A percentile compares a stretch with the other conserved stretches of the same genome.
Conservation (phyloP, 78 protist genomes). For the Emiliania huxleyi region DNA sequence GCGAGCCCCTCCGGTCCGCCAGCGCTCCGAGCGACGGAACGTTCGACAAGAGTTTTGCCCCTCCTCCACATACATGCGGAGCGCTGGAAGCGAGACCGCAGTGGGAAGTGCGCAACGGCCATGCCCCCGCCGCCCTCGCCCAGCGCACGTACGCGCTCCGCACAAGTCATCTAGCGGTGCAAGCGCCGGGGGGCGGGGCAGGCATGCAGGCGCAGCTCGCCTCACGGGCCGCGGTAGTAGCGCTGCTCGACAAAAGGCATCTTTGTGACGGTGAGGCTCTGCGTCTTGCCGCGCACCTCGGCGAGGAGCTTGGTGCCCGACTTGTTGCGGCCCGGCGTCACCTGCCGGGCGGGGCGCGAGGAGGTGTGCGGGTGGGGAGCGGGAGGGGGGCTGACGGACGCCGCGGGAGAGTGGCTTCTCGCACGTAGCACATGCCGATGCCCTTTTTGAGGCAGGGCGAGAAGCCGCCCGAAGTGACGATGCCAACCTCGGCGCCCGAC, state of each 20-base stretch:
- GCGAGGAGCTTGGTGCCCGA: conserved; percentile 45
- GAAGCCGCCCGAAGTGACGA: conserved; percentile 42
- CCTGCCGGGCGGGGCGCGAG: not conserved
- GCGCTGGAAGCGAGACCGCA: too few relatives aligned
- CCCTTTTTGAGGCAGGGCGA: conserved; percentile 50
- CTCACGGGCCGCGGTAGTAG: conserved; percentile 68
- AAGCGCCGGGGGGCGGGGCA: too few relatives aligned
- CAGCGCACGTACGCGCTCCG: too few relatives aligned
- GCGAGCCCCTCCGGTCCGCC: too few relatives aligned
- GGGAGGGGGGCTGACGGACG: too few relatives aligned
- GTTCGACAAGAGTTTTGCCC: too few relatives aligned
- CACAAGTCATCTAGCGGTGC: too few relatives aligned
- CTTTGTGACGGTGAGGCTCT: conserved; percentile 58
- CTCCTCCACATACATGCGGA: too few relatives aligned
- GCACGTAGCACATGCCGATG: conserved; percentile 88
- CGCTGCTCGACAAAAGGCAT: conserved; percentile 86
- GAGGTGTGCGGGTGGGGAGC: too few relatives aligned
- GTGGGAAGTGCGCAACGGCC: too few relatives aligned
- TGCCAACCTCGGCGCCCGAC: conserved; percentile 34
- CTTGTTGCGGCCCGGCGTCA: conserved; percentile 35
- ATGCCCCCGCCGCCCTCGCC: too few relatives aligned
- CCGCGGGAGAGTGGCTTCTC: not conserved
- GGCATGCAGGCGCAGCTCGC: not conserved
- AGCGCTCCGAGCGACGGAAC: too few relatives aligned
- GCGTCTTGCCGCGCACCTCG: conserved; percentile 55